These are phyloP conservation scores for Penicilliopsis zonata DNA, from an alignment of 495 filamentous ascomycete species.

Conservation along the genomic window DNA sequence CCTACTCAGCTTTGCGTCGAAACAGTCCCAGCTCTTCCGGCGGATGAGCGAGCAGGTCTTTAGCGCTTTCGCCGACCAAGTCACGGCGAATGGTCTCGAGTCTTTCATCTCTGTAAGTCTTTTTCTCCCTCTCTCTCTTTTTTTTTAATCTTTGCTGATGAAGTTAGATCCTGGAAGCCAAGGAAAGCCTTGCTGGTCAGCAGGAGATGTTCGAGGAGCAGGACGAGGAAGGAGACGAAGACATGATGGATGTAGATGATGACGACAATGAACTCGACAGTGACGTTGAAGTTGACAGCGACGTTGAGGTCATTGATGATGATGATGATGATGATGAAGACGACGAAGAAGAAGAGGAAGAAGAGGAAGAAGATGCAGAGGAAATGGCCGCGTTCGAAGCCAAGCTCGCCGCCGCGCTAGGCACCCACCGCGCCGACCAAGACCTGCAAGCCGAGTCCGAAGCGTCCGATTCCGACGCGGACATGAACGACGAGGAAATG, in stretches of 20 bases:
- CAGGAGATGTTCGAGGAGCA: slow-evolving; percentile 73
- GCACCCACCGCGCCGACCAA: slow-evolving; percentile 45
- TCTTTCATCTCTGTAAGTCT: slow-evolving; percentile 48
- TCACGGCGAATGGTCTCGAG: slow-evolving; percentile 60
- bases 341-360: slow-evolving; percentile 16
- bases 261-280: slow-evolving; percentile 25
- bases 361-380: slow-evolving; percentile 32
- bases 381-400: slow-evolving; percentile 59
- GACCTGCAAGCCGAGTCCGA: slow-evolving; percentile 37
- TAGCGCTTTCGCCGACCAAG: slow-evolving; percentile 54
- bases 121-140: neutral
- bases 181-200: slow-evolving; percentile 73
- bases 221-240: slow-evolving; percentile 44
- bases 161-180: slow-evolving; percentile 53
- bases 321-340: slow-evolving; percentile 27
- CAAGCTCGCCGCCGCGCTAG: slow-evolving; percentile 63
- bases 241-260: slow-evolving; percentile 25
- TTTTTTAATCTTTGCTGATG: neutral
- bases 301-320: slow-evolving; percentile 17
- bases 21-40: slow-evolving; percentile 71
- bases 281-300: slow-evolving; percentile 18
- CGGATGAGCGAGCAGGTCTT: slow-evolving; percentile 85
- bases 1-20: slow-evolving; percentile 74
- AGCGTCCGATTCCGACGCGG: slow-evolving; percentile 51
- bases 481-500: slow-evolving; percentile 96